A percentile compares a stretch with the other conserved stretches of the same genome.
Conservation (phyloP, 805 yeast genomes). For the Lipomyces sp. region DNA sequence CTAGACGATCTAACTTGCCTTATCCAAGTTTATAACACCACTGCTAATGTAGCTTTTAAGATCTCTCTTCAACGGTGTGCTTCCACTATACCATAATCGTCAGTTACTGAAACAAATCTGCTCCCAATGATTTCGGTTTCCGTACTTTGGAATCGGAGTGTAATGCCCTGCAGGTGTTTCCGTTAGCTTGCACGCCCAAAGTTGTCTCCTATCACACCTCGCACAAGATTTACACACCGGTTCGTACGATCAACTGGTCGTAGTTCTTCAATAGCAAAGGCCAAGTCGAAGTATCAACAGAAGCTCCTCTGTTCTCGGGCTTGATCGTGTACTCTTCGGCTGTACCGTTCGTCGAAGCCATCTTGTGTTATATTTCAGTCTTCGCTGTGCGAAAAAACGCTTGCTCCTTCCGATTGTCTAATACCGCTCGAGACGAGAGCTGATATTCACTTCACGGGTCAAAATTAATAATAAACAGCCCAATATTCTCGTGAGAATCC, state of each 20-base stretch:
- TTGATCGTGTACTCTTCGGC: constrained; percentile 20
- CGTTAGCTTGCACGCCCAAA: background rate
- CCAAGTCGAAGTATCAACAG: constrained; percentile 90
- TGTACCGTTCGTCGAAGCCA: too few species aligned
- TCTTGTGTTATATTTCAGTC: too few species aligned
- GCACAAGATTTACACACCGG: constrained; percentile 43
- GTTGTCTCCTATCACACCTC: background rate
- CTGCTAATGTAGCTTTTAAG: constrained; percentile 83
- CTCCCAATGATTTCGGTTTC: too few species aligned
- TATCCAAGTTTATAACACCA: constrained; percentile 96
- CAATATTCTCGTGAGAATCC: too few species aligned
- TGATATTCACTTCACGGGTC: too few species aligned
- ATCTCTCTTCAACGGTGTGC: constrained; percentile 92
- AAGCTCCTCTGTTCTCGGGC: constrained; percentile 40
- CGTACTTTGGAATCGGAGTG: constrained; percentile 45
- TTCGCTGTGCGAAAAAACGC: too few species aligned
- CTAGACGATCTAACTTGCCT: too few species aligned
- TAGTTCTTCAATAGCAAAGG: constrained; percentile 90
- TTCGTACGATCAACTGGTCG: constrained; percentile 89
- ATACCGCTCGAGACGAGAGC: too few species aligned
- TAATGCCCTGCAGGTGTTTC: constrained; percentile 56
- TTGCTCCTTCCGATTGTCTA: too few species aligned
- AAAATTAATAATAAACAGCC: too few species aligned
- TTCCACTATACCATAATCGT: constrained; percentile 47
- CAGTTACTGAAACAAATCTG: too few species aligned